Conservation (phyloP, 2,329 filamentous ascomycete species). For the Dactylellina parvicollis region DNA sequence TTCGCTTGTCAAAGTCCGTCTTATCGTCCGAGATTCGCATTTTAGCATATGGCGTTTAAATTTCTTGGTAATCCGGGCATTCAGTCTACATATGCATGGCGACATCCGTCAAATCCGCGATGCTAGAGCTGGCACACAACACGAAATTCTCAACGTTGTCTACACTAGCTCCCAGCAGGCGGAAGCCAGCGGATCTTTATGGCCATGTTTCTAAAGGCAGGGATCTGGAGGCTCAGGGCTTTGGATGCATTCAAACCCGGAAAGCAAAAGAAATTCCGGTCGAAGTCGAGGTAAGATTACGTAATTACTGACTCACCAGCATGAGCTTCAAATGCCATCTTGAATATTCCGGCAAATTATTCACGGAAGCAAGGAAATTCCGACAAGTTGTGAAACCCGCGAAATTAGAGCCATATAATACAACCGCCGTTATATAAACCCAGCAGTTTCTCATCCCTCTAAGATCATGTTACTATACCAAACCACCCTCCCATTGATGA, state of each 20-base stretch:
- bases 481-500: not conserved
- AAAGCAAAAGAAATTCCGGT: slow-evolving; percentile 5
- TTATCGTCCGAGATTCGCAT: slow-evolving; percentile 62
- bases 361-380: slow-evolving; percentile 8
- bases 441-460: not conserved
- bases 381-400: not conserved
- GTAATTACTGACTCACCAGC: not conserved
- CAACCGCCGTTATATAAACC: not conserved
- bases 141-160: slow-evolving; percentile 17
- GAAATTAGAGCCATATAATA: not conserved
- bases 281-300: not conserved
- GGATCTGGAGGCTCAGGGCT: not conserved
- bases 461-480: not conserved
- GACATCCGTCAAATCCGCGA: slow-evolving; percentile 7
- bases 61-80: slow-evolving; percentile 16
- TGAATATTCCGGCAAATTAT: slow-evolving; percentile 18
- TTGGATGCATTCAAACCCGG: not conserved
- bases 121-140: slow-evolving; percentile 11
- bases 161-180: not conserved
- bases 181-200: slow-evolving; percentile 6
- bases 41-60: not conserved
- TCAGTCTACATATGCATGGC: not conserved
- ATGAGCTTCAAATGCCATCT: slow-evolving; percentile 17
- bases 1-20: slow-evolving; percentile 13
- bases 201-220: not conserved